Evolutionary conservation across 2,329 filamentous ascomycete genomes (phyloP).

Genomic region (Diplocarpon rosae): DNA sequence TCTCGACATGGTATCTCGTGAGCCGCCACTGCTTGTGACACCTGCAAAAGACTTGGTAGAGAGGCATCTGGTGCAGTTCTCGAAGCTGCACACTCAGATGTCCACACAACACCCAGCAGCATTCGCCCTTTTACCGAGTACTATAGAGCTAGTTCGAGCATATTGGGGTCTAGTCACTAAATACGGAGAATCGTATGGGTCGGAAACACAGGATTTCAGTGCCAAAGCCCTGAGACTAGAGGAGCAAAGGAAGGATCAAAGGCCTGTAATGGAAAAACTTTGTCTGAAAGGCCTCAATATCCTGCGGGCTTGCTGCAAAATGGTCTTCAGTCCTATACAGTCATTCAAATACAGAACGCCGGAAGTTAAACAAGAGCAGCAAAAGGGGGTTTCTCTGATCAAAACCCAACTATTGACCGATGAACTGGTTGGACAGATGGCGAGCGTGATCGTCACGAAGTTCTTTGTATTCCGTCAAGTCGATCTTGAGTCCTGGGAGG

Average conservation of each 20-base stretch:
- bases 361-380: conserved; percentile 66
- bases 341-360: conserved; percentile 74
- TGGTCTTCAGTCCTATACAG: conserved; percentile 70
- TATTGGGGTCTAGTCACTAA: conserved; percentile 78
- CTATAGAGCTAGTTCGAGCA: conserved; percentile 61
- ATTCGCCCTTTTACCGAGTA: conserved; percentile 73
- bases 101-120: conserved; percentile 67
- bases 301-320: conserved; percentile 70
- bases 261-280: conserved; percentile 63
- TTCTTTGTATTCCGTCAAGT: conserved; percentile 79
- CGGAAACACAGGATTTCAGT: conserved; percentile 29
- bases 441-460: conserved; percentile 73
- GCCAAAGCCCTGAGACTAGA: conserved; percentile 35
- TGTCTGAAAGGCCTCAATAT: conserved; percentile 75
- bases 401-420: conserved; percentile 66
- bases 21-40: conserved; percentile 40
- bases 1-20: conserved; percentile 48
- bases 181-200: conserved; percentile 63
- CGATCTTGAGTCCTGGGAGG: conserved; percentile 85
- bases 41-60: conserved; percentile 54
- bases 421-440: conserved; percentile 67
- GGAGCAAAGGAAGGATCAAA: conserved; percentile 39
- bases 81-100: conserved; percentile 87
- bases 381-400: conserved; percentile 55
- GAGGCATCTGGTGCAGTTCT: conserved; percentile 80